These are phyloP conservation scores for Venturia aucupariae DNA, from an alignment of 2,329 filamentous ascomycete genomes.

Conservation along the genomic window DNA sequence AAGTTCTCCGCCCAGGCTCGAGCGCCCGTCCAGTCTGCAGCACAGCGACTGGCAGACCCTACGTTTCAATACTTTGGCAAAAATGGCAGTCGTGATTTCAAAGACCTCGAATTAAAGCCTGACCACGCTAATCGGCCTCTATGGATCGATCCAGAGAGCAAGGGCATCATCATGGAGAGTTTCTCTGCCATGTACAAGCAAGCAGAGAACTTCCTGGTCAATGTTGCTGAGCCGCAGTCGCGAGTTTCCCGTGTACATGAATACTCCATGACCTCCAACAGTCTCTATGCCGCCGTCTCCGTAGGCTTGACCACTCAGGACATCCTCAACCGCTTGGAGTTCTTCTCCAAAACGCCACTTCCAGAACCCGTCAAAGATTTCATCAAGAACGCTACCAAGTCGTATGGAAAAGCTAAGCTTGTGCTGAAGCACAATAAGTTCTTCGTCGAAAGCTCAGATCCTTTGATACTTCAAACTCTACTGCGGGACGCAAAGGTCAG, in stretches of 20 bases:
- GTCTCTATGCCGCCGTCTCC: slow-evolving; percentile 88
- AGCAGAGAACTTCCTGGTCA: slow-evolving; percentile 90
- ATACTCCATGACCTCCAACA: slow-evolving; percentile 84
- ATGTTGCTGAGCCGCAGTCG: slow-evolving; percentile 87
- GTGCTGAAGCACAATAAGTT: slow-evolving; percentile 92
- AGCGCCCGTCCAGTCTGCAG: slow-evolving; percentile 32
- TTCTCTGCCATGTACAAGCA: slow-evolving; percentile 81
- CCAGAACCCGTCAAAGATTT: slow-evolving; percentile 73
- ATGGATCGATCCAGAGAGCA: slow-evolving; percentile 84
- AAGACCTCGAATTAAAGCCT: slow-evolving; percentile 70
- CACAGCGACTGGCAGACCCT: slow-evolving; percentile 27
- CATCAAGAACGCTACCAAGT: slow-evolving; percentile 73
- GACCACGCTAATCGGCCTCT: slow-evolving; percentile 85
- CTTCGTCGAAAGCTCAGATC: slow-evolving; percentile 86
- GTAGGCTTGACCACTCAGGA: slow-evolving; percentile 84
- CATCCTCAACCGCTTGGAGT: slow-evolving; percentile 81
- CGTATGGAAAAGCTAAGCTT: slow-evolving; percentile 91
- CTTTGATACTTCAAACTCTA: slow-evolving; percentile 75
- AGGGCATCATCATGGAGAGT: slow-evolving; percentile 84
- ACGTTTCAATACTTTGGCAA: slow-evolving; percentile 5
- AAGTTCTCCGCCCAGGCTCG: slow-evolving; percentile 46
- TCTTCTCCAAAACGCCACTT: slow-evolving; percentile 79
- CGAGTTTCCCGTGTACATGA: slow-evolving; percentile 88
- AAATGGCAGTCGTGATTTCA: slow-evolving; percentile 56
- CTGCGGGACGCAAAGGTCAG: slow-evolving; percentile 77